Base-by-base conservation (phyloP, 805 yeast genomes). In the Saturnispora gosingensis region DNA sequence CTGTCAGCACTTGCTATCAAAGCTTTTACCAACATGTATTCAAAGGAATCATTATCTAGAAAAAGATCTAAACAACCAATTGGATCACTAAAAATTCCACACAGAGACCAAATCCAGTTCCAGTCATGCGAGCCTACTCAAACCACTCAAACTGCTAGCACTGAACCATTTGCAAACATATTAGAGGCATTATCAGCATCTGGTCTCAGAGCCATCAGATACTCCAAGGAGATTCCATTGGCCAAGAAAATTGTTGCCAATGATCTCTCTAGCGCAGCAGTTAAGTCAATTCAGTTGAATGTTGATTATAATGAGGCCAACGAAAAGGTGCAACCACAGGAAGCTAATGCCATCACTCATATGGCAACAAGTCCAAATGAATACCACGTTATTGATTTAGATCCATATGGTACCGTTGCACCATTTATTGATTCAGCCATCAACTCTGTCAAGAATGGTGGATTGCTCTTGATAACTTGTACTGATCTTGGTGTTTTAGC, bases 361-460 rank as follows among this genome's bases (percentile, higher is more conserved):
- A 88, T 93, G 96, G 72, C 83, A 49, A 62, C 69, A 53, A 64
- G 69, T 56, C 68, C 68, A 60, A 74, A 70, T 25, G 72, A 72
- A 49, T 89, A 84, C 68, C 96, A 93, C 63, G 86, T 88, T 3
- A 80, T 93, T 53, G 99, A 93, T 68, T 74, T 93, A 48, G 99
- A 93, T 67, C 99, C 99, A 0, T 93, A 93, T 64, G 99, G 99
- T 30, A 85, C 97, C 0, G 99, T 97, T 0, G 80, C 97, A 0
- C 99, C 99, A 7, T 93, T 93, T 64, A 75, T 93, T 28, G 99
- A 93, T 65, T 81, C 93, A 32, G 97, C 98, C 0, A 72, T 93
- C 32, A 95, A 88, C 61, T 72, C 83, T 32, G 77, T 90, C n/a
- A 78, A 77, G 46, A 89, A 90, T 58, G 90, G 83, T 51, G 99